Evolutionary conservation across 169 alveolate species (phyloP).

Genomic region (Babesia bovis): DNA sequence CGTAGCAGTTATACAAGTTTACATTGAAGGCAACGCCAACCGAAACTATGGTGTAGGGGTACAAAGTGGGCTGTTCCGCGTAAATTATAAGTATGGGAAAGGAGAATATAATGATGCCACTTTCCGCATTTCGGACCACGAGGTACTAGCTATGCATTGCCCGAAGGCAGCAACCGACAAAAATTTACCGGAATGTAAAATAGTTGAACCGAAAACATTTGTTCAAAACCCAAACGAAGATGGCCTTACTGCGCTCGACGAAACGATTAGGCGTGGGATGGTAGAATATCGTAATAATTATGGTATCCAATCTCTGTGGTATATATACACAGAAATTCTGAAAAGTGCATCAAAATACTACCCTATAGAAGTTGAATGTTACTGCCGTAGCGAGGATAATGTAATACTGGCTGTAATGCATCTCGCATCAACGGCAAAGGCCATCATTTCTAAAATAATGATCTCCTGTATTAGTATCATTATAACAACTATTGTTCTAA

Average conservation of each 20-base stretch:
- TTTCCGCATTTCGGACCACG: constrained; percentile 17
- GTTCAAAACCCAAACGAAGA: background rate
- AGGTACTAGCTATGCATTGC: constrained; percentile 29
- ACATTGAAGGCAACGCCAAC: constrained; percentile 23
- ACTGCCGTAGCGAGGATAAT: constrained; percentile 4
- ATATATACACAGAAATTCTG: background rate
- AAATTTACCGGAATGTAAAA: constrained; percentile 8
- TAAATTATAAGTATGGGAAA: background rate
- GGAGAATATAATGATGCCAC: constrained; percentile 6
- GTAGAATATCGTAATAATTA: background rate
- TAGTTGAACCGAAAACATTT: no score
- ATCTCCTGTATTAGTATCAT: background rate
- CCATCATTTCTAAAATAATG: no score
- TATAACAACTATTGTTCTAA: background rate
- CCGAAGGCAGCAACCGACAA: constrained; percentile 22
- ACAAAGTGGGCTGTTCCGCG: constrained; percentile 2
- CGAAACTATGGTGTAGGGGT: constrained; percentile 18
- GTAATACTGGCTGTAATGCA: background rate
- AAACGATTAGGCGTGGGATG: background rate
- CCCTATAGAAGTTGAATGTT: constrained; percentile 1
- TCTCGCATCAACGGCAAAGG: background rate
- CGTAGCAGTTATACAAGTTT: constrained; percentile 26
- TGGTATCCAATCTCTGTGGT: constrained; percentile 23
- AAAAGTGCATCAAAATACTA: background rate
- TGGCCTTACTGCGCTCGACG: background rate